Base-by-base conservation (phyloP, 176 grass and related monocot species). In the Oryza coarctata region DNA sequence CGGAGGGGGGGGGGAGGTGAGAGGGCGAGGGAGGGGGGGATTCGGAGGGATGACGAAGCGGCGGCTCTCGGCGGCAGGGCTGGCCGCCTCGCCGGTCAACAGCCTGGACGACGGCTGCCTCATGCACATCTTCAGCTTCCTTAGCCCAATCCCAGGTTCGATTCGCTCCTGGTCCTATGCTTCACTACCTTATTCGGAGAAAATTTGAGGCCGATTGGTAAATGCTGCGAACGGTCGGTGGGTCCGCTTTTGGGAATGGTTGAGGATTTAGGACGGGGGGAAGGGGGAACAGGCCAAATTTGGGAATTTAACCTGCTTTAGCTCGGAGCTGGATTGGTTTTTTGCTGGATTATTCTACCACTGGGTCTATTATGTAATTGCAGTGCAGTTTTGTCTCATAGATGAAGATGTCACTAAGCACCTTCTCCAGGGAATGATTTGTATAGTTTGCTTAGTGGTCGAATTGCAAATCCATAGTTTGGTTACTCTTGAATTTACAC, bases 51-150 rank as follows among this genome's bases (percentile, higher is more conserved):
- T 90, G 92, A 43, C 9, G 64, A 97, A 88, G 87, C 90, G 89
- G 89, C 65, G 38, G 52, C 72, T 73, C 50, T 52, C 13, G 43
- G 77, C 75, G 65, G 62, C 67, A 65, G 62, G 2, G 0, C 58
- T 84, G 43, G 68, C 73, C 65, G 35, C 35, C 30, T 94, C 95
- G 31, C 85, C 79, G 36, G 80, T 91, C 35, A 84, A 84, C 66
- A 70, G 77, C 73, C 88, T 98, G 71, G 96, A 98, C 65, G 96
- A 98, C 40, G 96, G 96, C 40, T 98, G 96, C 69, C 93, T 98
- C 73, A 95, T 95, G 96, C 93, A 98, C 41, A 95, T 98, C 76
- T 93, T 98, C 78, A 93, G 96, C 89, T 98, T 98, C 86, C 96
- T 98, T 38, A 71, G 71, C 88, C 96, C 96, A 0, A 93, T 95